phyloP scores from a whole-genome alignment of 805 yeast species.

The Metschnikowia shivogae region DNA sequence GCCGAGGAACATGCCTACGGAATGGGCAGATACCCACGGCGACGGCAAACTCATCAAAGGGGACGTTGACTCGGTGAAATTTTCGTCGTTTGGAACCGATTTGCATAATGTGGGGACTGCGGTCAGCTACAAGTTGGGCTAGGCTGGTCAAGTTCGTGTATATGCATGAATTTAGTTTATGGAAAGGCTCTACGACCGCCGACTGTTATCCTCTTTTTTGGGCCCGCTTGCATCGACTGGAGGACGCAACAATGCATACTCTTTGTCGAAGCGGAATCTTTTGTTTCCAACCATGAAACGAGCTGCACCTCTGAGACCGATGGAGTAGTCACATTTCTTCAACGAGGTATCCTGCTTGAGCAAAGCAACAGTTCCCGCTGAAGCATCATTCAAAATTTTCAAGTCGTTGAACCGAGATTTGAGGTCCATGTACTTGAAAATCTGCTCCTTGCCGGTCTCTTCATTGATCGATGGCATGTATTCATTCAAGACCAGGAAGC shows the following conservation, averaged over 20 bases:
- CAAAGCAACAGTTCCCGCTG: slow-evolving; percentile 21
- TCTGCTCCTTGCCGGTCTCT: slow-evolving; percentile 41
- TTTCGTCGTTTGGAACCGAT: slow-evolving; percentile 63
- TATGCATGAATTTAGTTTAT: background rate
- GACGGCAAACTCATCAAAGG: slow-evolving; percentile 55
- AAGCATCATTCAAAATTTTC: slow-evolving; percentile 28
- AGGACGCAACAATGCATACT: slow-evolving; percentile 21
- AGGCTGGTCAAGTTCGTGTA: background rate
- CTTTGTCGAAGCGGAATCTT: slow-evolving; percentile 42
- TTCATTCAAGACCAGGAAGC: slow-evolving; percentile 46
- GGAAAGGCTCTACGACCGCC: background rate
- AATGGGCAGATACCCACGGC: slow-evolving; percentile 73
- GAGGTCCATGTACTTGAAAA: slow-evolving; percentile 44
- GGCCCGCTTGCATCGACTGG: slow-evolving; percentile 2
- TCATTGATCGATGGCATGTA: slow-evolving; percentile 35
- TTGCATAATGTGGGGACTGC: slow-evolving; percentile 68
- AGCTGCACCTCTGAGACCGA: slow-evolving; percentile 37
- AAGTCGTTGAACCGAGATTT: slow-evolving; percentile 41
- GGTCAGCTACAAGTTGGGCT: slow-evolving; percentile 52
- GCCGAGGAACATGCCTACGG: slow-evolving; percentile 60
- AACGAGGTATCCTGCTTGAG: slow-evolving; percentile 46
- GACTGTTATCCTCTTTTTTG: background rate
- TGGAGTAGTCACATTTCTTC: slow-evolving; percentile 40
- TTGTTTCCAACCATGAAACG: slow-evolving; percentile 53
- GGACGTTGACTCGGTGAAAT: slow-evolving; percentile 60